Percentiles rank a stretch among this genome's conserved stretches.
Evolutionary conservation across 768 basidiomycete genomes (phyloP).

Genomic region (Phaffia australis): DNA sequence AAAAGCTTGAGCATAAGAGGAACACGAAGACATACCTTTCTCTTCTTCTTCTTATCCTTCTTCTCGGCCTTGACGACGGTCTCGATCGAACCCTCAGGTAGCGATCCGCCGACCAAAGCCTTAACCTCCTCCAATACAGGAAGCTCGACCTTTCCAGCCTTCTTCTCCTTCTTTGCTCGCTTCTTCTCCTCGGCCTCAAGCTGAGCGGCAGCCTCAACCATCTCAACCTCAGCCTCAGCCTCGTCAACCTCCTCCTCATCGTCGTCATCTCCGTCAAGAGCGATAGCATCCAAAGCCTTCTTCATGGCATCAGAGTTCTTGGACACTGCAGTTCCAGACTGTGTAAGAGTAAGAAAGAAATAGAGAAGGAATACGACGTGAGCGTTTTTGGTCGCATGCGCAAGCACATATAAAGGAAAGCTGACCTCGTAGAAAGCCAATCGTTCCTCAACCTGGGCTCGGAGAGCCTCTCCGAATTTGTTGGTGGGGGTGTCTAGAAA

Average conservation of each 20-base stretch:
- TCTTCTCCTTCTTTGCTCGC: constrained; percentile 72
- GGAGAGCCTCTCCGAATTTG: constrained; percentile 89
- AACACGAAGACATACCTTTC: constrained; percentile 32
- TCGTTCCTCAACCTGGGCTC: constrained; percentile 89
- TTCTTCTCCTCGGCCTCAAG: constrained; percentile 39
- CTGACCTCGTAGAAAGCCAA: constrained; percentile 74
- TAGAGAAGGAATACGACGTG: not conserved
- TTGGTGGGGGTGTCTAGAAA: constrained; percentile 53
- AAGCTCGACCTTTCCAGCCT: constrained; percentile 44
- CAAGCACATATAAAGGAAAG: not conserved
- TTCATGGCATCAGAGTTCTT: constrained; percentile 66
- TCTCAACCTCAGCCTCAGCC: constrained; percentile 24
- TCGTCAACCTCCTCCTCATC: constrained; percentile 62
- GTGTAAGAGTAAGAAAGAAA: not conserved
- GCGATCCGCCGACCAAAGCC: constrained; percentile 38
- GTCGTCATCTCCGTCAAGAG: constrained; percentile 68
- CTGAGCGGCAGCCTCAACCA: constrained; percentile 23
- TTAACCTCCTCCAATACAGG: constrained; percentile 35
- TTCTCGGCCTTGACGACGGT: constrained; percentile 28
- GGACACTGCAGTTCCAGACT: constrained; percentile 49
- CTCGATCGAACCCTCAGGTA: constrained; percentile 37
- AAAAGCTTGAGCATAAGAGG: not conserved
- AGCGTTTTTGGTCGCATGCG: not conserved
- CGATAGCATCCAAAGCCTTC: constrained; percentile 66
- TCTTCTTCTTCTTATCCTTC: constrained; percentile 39